Evolutionary conservation across 495 filamentous ascomycete genomes (phyloP).

Genomic region (Beverwykella pulmonaria): DNA sequence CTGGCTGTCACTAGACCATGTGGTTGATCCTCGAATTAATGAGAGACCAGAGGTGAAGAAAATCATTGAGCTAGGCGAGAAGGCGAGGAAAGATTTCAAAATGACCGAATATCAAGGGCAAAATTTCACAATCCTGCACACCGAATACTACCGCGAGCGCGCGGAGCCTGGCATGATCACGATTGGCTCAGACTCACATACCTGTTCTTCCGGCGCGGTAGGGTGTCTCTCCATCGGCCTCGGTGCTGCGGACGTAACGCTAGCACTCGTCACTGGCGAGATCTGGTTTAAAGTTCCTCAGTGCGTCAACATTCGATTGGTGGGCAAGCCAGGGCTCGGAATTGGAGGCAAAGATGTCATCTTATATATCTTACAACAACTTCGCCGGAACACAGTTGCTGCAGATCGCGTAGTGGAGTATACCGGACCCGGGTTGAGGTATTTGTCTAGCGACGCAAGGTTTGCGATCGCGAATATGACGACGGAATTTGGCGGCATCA

Average conservation of each 20-base stretch:
- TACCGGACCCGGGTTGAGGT: constrained; percentile 45
- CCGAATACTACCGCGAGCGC: constrained; percentile 52
- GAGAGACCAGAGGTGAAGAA: constrained; percentile 43
- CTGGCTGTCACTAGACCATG: constrained; percentile 54
- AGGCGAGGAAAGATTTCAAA: constrained; percentile 47
- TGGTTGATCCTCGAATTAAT: constrained; percentile 50
- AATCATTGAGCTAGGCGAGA: constrained; percentile 46
- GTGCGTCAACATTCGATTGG: constrained; percentile 45
- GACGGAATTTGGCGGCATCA: constrained; percentile 55
- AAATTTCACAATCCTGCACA: constrained; percentile 56
- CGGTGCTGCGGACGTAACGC: constrained; percentile 52
- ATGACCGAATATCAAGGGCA: constrained; percentile 53
- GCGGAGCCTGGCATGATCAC: constrained; percentile 52
- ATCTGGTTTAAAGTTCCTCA: constrained; percentile 55
- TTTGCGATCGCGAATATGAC: constrained; percentile 57
- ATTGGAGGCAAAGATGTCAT: constrained; percentile 55
- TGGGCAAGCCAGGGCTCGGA: constrained; percentile 44
- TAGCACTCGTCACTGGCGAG: constrained; percentile 52
- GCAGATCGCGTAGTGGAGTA: constrained; percentile 54
- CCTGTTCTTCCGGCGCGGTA: constrained; percentile 51
- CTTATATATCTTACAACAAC: constrained; percentile 49
- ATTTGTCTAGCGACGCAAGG: constrained; percentile 50
- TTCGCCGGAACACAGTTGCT: constrained; percentile 54
- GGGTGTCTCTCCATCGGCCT: constrained; percentile 51
- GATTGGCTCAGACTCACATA: constrained; percentile 55